phyloP scores from a whole-genome alignment of 2,329 filamentous ascomycete species.

The Neofusicoccum ribis region DNA sequence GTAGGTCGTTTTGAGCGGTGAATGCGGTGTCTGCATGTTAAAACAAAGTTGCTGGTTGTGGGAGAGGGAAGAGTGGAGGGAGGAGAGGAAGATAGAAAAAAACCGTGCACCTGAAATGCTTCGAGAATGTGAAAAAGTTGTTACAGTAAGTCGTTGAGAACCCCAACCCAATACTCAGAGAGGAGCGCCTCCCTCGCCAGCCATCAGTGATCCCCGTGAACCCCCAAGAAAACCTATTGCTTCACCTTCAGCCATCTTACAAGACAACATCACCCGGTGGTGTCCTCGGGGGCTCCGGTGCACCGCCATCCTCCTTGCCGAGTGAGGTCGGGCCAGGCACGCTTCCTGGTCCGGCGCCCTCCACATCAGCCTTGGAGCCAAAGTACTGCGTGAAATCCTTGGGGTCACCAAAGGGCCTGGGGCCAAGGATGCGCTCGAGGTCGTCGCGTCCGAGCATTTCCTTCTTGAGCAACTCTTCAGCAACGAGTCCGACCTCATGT shows the following conservation, averaged over 20 bases:
- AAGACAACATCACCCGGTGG: constrained; percentile 3
- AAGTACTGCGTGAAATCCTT: constrained; percentile 97
- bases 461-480: constrained; percentile 89
- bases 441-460: constrained; percentile 91
- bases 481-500: constrained; percentile 81
- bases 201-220: no score
- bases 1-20: no score
- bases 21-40: no score
- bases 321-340: not conserved
- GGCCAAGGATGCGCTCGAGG: constrained; percentile 83
- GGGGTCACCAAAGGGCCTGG: constrained; percentile 78
- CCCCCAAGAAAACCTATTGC: not conserved
- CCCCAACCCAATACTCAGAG: no score
- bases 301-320: constrained; percentile 13
- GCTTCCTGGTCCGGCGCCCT: constrained; percentile 22
- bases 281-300: constrained; percentile 3
- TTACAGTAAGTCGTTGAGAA: no score
- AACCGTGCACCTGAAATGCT: no score
- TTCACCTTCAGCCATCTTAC: not conserved
- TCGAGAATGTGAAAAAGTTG: no score
- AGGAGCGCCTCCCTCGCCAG: no score
- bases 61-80: no score
- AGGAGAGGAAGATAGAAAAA: no score
- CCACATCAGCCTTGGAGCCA: constrained; percentile 37
- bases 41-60: no score